Conservation (phyloP, 2,329 filamentous ascomycete species). For the Beauveria sp. region DNA sequence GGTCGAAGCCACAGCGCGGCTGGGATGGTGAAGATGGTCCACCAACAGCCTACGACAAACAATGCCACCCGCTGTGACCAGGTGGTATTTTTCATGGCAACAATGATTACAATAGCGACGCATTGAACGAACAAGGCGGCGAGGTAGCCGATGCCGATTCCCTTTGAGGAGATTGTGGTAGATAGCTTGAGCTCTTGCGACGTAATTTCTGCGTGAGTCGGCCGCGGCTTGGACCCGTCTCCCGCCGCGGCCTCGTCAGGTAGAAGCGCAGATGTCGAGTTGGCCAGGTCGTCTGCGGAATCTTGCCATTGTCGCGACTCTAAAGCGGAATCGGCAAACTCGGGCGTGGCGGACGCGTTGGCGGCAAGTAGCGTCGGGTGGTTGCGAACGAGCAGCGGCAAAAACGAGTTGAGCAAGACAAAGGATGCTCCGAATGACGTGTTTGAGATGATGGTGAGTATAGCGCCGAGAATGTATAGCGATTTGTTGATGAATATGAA, state of each 20-base stretch:
- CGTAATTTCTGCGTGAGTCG: constrained; percentile 44
- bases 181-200: constrained; percentile 69
- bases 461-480: constrained; percentile 70
- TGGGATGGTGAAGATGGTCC: constrained; percentile 85
- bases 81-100: constrained; percentile 65
- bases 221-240: constrained; percentile 26
- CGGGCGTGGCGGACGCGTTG: constrained; percentile 21
- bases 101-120: constrained; percentile 68
- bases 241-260: constrained; percentile 22
- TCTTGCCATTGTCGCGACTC: constrained; percentile 30
- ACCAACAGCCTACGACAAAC: constrained; percentile 84
- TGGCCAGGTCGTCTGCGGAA: constrained; percentile 25
- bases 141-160: constrained; percentile 89
- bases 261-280: constrained; percentile 42
- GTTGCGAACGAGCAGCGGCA: constrained; percentile 82
- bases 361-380: constrained; percentile 51
- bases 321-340: constrained; percentile 22
- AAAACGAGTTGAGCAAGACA: constrained; percentile 89
- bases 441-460: constrained; percentile 85
- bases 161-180: constrained; percentile 83
- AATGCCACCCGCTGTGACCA: constrained; percentile 83
- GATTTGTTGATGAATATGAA: constrained; percentile 72
- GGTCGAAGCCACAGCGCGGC: constrained; percentile 81
- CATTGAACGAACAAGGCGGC: constrained; percentile 81
- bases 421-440: constrained; percentile 93